Percentiles rank a stretch among this genome's conserved stretches.
Evolutionary conservation across 805 yeast species (phyloP).

Genomic region (Kazachstania bromeliacearum): DNA sequence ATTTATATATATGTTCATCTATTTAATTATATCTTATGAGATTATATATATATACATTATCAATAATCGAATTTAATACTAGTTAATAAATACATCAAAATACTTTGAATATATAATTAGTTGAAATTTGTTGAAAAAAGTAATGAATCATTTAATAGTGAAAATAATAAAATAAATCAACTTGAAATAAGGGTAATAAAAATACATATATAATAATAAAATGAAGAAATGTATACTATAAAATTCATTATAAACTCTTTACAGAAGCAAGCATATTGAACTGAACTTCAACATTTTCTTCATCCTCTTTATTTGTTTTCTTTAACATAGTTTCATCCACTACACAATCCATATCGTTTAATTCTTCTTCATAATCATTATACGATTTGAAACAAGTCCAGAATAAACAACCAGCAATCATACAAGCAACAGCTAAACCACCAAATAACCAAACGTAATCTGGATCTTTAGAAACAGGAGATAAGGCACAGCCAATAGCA

Average conservation of each 20-base stretch:
- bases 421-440: conserved; percentile 51
- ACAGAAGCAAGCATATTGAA: too few species aligned
- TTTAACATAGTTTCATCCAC: conserved; percentile 14
- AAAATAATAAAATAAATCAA: not conserved
- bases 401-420: conserved; percentile 51
- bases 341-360: conserved; percentile 40
- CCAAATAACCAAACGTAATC: conserved; percentile 60
- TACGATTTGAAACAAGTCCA: conserved; percentile 49
- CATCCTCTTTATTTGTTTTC: conserved; percentile 3
- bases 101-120: too few species aligned
- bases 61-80: too few species aligned
- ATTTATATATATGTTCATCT: conserved; percentile 18
- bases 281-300: not conserved
- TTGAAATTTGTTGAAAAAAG: too few species aligned
- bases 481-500: conserved; percentile 64
- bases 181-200: not conserved
- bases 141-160: not conserved
- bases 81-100: too few species aligned
- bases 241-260: too few species aligned
- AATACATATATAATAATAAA: not conserved
- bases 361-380: conserved; percentile 48
- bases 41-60: not conserved
- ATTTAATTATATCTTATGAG: not conserved
- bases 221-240: too few species aligned
- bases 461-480: conserved; percentile 60